Evolutionary conservation across 805 yeast genomes (phyloP).

Genomic region (Kazachstania martiniae): DNA sequence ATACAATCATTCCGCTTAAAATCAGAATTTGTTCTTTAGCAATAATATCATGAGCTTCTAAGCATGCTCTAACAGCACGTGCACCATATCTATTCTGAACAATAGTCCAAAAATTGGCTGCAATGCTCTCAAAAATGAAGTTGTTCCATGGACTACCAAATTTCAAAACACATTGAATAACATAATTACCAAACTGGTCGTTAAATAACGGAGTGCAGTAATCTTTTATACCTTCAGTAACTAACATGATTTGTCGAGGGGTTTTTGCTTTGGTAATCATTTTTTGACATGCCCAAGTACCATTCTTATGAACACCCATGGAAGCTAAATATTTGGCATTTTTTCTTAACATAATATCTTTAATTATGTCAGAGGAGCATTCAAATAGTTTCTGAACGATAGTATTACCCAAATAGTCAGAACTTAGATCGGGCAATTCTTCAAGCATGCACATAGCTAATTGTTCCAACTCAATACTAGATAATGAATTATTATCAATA

Average conservation of each 20-base stretch:
- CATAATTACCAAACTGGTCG: constrained; percentile 96
- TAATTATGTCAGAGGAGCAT: constrained; percentile 53
- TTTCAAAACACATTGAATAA: constrained; percentile 87
- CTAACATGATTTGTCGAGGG: constrained; percentile 49
- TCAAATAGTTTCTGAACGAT: constrained; percentile 90
- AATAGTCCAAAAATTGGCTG: constrained; percentile 67
- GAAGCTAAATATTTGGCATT: constrained; percentile 75
- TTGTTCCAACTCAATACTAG: constrained; percentile 67
- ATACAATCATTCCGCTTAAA: constrained; percentile 66
- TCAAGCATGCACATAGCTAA: constrained; percentile 73
- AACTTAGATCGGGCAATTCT: constrained; percentile 82
- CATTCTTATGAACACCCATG: constrained; percentile 91
- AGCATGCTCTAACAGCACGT: constrained; percentile 84
- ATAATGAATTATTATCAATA: constrained; percentile 43
- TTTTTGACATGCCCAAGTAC: constrained; percentile 99
- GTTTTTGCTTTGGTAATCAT: constrained; percentile 66
- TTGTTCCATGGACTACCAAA: constrained; percentile 84
- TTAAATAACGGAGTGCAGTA: constrained; percentile 76
- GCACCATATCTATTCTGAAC: constrained; percentile 90
- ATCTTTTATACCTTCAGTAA: constrained; percentile 63
- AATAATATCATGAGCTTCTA: constrained; percentile 60
- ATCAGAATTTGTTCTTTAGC: constrained; percentile 57
- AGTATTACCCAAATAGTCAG: constrained; percentile 92
- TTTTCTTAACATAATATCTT: constrained; percentile 68
- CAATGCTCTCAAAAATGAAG: constrained; percentile 74